Conservation (phyloP, 2,329 filamentous ascomycete genomes). For the Cytospora piceicola region DNA sequence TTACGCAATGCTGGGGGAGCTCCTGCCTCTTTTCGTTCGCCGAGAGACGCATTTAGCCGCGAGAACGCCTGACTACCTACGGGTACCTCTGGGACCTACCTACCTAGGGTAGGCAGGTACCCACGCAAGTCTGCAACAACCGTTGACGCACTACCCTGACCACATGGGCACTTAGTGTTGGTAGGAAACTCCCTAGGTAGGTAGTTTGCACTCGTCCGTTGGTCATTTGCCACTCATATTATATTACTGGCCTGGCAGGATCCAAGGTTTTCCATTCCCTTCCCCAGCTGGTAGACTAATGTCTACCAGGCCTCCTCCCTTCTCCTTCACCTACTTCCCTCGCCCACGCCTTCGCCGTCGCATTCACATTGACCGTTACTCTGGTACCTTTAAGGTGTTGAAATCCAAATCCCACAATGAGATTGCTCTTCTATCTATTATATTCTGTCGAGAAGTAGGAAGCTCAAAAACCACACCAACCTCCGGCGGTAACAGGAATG, state of each 20-base stretch:
- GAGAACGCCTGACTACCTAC: not conserved
- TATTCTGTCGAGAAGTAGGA: not conserved
- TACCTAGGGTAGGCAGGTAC: too few species aligned
- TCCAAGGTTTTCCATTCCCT: not conserved
- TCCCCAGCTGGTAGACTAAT: not conserved
- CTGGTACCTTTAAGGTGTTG: too few species aligned
- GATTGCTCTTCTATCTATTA: constrained; percentile 17
- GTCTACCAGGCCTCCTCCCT: not conserved
- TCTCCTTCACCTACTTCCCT: not conserved
- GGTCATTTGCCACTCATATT: not conserved
- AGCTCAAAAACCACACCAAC: not conserved
- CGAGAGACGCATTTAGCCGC: not conserved
- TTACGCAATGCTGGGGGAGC: not conserved
- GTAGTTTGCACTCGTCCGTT: too few species aligned
- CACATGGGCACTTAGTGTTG: not conserved
- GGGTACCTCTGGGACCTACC: too few species aligned
- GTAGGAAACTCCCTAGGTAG: not conserved
- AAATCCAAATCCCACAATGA: not conserved
- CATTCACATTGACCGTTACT: not conserved
- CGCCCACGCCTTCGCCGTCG: constrained; percentile 4
- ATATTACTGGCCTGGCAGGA: not conserved
- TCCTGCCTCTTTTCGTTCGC: not conserved
- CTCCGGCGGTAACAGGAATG: not conserved
- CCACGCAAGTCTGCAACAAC: not conserved
- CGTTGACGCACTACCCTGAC: not conserved